Evolutionary conservation across 164 flowering plant species (phyloP).

Genomic region (Sextonia rubra): DNA sequence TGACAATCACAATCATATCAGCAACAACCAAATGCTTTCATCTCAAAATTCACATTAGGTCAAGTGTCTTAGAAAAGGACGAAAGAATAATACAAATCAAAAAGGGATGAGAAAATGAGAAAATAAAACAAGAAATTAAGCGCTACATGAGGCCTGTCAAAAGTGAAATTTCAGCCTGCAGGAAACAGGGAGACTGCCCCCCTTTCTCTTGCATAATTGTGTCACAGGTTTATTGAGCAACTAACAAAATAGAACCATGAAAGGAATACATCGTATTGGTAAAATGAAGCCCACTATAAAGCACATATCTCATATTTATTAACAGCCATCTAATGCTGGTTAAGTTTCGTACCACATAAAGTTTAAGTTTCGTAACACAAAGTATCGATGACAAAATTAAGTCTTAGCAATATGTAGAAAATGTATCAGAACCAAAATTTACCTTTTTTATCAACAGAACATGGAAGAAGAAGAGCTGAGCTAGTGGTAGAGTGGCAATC

Average conservation of each 20-base stretch:
- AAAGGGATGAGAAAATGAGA: background rate
- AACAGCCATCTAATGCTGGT: too few relatives aligned
- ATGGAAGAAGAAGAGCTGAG: constrained; percentile 97
- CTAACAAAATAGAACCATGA: background rate
- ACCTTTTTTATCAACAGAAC: constrained; percentile 96
- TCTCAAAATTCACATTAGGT: background rate
- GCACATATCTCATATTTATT: background rate
- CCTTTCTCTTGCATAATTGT: background rate
- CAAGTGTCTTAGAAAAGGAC: background rate
- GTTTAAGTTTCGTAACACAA: too few relatives aligned
- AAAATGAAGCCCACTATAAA: background rate
- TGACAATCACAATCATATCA: constrained; percentile 15
- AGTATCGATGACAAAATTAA: too few relatives aligned
- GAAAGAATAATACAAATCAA: background rate
- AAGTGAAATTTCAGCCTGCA: too few relatives aligned
- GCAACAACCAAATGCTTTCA: background rate
- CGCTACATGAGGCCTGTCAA: too few relatives aligned
- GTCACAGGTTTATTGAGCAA: background rate
- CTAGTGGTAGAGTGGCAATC: constrained; percentile 91
- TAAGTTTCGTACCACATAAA: too few relatives aligned
- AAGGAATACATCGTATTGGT: background rate
- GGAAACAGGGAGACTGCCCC: background rate
- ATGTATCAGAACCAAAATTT: background rate
- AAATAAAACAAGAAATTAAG: too few relatives aligned
- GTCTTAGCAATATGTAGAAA: too few relatives aligned